These are phyloP conservation scores for Penstemon newberryi DNA, from an alignment of 257 asterid genomes.

Conservation along the genomic window DNA sequence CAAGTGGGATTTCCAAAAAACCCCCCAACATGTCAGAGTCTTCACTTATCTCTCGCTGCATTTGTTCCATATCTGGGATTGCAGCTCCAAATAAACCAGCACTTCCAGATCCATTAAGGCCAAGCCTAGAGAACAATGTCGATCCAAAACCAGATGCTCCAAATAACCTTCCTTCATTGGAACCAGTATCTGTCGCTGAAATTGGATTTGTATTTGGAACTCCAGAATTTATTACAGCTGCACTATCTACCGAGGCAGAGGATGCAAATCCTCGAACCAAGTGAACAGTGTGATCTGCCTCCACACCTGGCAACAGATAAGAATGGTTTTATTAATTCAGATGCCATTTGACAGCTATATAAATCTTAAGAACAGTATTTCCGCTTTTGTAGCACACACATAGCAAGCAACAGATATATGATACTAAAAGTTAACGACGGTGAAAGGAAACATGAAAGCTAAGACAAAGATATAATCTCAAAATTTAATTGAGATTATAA, in stretches of 20 bases:
- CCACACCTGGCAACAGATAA: constrained; percentile 39
- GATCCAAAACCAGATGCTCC: constrained; percentile 46
- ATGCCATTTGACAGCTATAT: background rate
- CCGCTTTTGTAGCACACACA: too few species aligned
- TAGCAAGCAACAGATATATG: too few species aligned
- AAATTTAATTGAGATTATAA: background rate
- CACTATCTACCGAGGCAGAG: constrained; percentile 35
- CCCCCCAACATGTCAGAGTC: constrained; percentile 63
- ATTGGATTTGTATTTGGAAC: constrained; percentile 31
- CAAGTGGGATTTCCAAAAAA: constrained; percentile 48
- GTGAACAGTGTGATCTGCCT: constrained; percentile 61
- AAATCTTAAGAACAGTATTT: background rate
- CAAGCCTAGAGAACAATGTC: constrained; percentile 47
- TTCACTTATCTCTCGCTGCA: constrained; percentile 51
- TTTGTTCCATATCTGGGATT: constrained; percentile 50
- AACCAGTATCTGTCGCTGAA: constrained; percentile 37
- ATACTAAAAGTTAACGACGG: too few species aligned
- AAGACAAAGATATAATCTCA: background rate
- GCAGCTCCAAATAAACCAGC: constrained; percentile 51
- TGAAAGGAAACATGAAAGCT: background rate
- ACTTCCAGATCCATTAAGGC: constrained; percentile 45
- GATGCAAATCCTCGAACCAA: constrained; percentile 57
- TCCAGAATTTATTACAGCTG: constrained; percentile 36
- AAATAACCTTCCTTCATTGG: constrained; percentile 38
- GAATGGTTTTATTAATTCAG: background rate